Percentiles rank a stretch among this genome's conserved stretches.
phyloP scores from a whole-genome alignment of 371 early-diverging fungal genomes.

The Rhizopus microsporus region DNA sequence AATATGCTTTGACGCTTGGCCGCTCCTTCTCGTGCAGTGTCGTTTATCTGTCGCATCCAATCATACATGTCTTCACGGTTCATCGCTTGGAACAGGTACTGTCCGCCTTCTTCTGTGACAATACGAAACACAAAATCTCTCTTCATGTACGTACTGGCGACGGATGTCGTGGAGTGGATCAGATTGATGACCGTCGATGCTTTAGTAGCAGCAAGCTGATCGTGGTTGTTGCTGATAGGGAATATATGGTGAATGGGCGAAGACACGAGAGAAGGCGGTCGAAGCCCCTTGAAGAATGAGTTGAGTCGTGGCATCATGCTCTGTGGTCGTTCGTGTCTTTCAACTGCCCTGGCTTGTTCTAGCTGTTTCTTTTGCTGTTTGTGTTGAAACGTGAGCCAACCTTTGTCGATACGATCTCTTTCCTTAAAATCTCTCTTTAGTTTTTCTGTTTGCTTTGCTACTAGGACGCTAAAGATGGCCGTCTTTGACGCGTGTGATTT shows the following conservation, averaged over 20 bases:
- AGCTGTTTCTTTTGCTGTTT: constrained; percentile 69
- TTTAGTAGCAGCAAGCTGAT: constrained; percentile 34
- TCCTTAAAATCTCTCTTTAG: constrained; percentile 71
- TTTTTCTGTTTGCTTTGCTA: constrained; percentile 70
- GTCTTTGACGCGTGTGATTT: constrained; percentile 11
- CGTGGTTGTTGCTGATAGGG: constrained; percentile 2
- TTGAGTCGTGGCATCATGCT: constrained; percentile 43
- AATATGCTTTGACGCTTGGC: constrained; percentile 61
- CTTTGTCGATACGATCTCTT: constrained; percentile 68
- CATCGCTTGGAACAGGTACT: constrained; percentile 76
- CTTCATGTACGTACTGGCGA: constrained; percentile 70
- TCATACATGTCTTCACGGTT: constrained; percentile 73
- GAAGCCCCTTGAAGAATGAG: constrained; percentile 36
- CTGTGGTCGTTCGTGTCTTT: constrained; percentile 51
- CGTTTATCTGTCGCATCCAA: constrained; percentile 75
- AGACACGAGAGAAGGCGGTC: constrained; percentile 19
- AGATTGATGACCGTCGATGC: constrained; percentile 79
- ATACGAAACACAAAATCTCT: constrained; percentile 81
- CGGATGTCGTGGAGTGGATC: constrained; percentile 74
- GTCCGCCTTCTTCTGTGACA: constrained; percentile 84
- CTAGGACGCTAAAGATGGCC: constrained; percentile 55
- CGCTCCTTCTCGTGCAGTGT: constrained; percentile 76
- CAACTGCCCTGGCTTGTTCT: constrained; percentile 67
- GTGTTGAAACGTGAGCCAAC: constrained; percentile 65
- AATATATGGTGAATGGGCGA: constrained; percentile 21